These are phyloP conservation scores for Ananas comosus DNA, from an alignment of 176 grass and related monocot species.

Conservation along the genomic window DNA sequence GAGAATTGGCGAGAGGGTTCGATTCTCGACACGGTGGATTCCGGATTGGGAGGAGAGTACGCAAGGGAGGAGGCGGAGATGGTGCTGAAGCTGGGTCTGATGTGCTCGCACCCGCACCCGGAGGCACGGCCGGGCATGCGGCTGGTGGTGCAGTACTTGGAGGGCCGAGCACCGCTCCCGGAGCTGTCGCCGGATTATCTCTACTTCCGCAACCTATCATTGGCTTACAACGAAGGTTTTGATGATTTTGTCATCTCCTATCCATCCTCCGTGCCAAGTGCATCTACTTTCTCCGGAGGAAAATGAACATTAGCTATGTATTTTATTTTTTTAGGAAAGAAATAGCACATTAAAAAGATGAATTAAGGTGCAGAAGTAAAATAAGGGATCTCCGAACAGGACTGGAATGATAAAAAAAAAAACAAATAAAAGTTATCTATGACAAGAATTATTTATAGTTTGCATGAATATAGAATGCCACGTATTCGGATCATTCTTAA, in stretches of 20 bases:
- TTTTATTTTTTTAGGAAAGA: too few relatives aligned
- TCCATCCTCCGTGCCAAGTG: not conserved
- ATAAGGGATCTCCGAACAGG: too few relatives aligned
- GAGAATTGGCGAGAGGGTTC: not conserved
- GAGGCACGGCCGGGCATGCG: conserved; percentile 23
- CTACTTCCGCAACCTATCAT: conserved; percentile 15
- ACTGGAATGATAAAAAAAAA: too few relatives aligned
- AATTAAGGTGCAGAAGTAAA: too few relatives aligned
- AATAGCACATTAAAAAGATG: too few relatives aligned
- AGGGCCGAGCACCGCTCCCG: not conserved
- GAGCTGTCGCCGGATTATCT: conserved; percentile 22
- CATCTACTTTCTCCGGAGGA: conserved; percentile 11
- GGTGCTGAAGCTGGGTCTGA: not conserved
- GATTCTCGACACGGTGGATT: not conserved
- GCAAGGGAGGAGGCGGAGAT: not conserved
- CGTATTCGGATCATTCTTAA: too few relatives aligned
- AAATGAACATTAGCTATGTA: not conserved
- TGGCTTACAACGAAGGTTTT: conserved; percentile 25
- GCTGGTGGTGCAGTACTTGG: conserved; percentile 23
- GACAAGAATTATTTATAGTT: too few relatives aligned
- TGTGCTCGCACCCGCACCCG: conserved; percentile 29
- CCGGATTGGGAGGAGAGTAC: not conserved
- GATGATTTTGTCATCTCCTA: conserved; percentile 6
- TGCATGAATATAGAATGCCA: too few relatives aligned
- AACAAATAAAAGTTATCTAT: too few relatives aligned